Evolutionary conservation across 768 basidiomycete species (phyloP), one percentile per base, ranked within the genome.

Genomic region (Guyanaporus albipodus): DNA sequence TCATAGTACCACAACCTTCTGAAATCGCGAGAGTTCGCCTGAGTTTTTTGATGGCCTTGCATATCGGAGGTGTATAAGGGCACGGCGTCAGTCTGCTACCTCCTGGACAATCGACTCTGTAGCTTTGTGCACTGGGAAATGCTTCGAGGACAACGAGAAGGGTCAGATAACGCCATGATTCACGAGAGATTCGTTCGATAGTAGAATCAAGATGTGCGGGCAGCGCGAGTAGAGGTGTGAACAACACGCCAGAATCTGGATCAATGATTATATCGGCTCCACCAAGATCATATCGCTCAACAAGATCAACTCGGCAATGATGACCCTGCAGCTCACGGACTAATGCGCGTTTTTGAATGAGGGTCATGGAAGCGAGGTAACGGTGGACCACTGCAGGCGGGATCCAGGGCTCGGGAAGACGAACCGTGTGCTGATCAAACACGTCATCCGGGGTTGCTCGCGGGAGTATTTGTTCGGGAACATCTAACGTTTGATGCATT

Each of bases 11-110:
- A 52, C 72, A 82, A 2, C 75, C 85, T 49, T 83, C 83, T 1
- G 77, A 71, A 14, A 91, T 79, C 19, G 64, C 73, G 19, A 90
- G 42, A 51, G 80, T 78, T 43, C 88, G 70, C 46, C 79, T 68
- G 24, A 91, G 74, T 59, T 77, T 85, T 63, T 78, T 82, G 55
- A 90, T 67, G 0, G 85, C 80, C 53, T 84, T 88, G 46, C 86
- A 54, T 31, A 85, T 74, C 0, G 85, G 82, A 3, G 80, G 78
- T 0, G 84, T 78, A 57, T 83, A 87, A 0, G 81, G 77, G 43
- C 73, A 71, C 8, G 53, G 63, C 0, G 18, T 18, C 4, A 37
- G 38, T 42, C 50, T 49, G 6, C 26, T n/a, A 9, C 38, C 49
- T 41, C 50, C 42, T n/a, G 39, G 44, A 41, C 22, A 44, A 18